Conservation (phyloP, 2,329 filamentous ascomycete species). For the Mariannaea sp. region DNA sequence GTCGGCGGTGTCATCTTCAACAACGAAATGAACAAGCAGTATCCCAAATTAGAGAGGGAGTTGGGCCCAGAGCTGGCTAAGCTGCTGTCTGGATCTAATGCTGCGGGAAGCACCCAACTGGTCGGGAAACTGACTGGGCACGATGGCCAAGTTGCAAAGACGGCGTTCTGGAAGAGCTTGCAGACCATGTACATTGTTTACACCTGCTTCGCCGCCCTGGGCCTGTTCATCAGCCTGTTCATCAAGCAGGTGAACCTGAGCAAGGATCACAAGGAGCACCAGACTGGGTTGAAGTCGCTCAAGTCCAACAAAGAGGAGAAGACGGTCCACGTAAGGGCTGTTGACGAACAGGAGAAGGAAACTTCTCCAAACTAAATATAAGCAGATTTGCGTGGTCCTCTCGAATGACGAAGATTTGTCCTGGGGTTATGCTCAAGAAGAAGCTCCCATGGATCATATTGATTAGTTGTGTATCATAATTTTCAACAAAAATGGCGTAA, state of each 20-base stretch:
- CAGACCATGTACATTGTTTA: conserved; percentile 64
- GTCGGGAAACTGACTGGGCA: conserved; percentile 56
- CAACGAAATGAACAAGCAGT: conserved; percentile 69
- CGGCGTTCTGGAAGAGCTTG: conserved; percentile 56
- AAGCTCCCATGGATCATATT: too few species aligned
- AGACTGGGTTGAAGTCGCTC: conserved; percentile 58
- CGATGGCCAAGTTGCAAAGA: conserved; percentile 49
- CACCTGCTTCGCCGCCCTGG: conserved; percentile 53
- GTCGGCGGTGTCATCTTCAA: conserved; percentile 81
- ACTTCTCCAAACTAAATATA: neutral
- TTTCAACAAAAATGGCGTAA: too few species aligned
- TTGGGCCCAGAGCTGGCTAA: conserved; percentile 57
- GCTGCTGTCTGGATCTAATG: conserved; percentile 61
- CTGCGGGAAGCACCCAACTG: conserved; percentile 63
- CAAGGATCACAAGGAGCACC: conserved; percentile 61
- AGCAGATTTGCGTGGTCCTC: neutral
- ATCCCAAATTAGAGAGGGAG: conserved; percentile 50
- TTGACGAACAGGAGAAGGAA: conserved; percentile 22
- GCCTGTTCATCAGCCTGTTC: conserved; percentile 53
- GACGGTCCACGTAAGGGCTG: too few species aligned
- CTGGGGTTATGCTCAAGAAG: neutral
- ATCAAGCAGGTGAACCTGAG: conserved; percentile 56
- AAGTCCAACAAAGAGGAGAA: conserved; percentile 39
- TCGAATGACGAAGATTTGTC: neutral
- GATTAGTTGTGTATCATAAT: too few species aligned